Evolutionary conservation across 352 stramenopile genomes (phyloP).

Genomic region (Pythium pyrilobum): DNA sequence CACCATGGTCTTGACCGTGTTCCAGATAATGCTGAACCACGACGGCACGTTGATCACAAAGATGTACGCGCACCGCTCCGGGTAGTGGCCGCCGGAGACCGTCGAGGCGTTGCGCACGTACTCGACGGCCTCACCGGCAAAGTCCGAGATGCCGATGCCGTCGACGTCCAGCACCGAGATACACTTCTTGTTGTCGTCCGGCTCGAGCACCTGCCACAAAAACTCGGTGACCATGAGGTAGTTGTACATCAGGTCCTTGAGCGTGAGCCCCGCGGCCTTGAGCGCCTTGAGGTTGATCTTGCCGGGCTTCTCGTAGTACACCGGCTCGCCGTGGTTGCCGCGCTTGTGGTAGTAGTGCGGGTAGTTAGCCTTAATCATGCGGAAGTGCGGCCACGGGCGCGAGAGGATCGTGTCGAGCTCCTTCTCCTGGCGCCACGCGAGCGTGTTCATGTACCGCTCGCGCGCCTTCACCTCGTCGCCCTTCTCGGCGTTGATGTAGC

Average conservation of each 20-base stretch:
- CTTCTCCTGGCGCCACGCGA: conserved; percentile 76
- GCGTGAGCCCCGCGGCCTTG: conserved; percentile 60
- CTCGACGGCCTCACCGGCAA: conserved; percentile 82
- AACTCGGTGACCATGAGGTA: conserved; percentile 86
- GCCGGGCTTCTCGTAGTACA: conserved; percentile 86
- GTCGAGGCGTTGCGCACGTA: conserved; percentile 71
- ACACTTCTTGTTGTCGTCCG: conserved; percentile 81
- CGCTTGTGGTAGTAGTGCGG: conserved; percentile 89
- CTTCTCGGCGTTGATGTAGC: conserved; percentile 77
- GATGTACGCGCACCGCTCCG: conserved; percentile 90
- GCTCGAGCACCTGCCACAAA: conserved; percentile 78
- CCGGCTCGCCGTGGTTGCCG: conserved; percentile 67
- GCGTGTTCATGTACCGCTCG: conserved; percentile 65
- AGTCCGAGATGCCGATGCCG: conserved; percentile 79
- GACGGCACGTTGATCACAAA: conserved; percentile 93
- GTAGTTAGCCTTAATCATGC: conserved; percentile 90
- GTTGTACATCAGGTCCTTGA: conserved; percentile 83
- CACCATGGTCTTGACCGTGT: conserved; percentile 89
- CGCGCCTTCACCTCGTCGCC: conserved; percentile 59
- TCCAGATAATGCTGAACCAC: conserved; percentile 93
- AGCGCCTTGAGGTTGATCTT: conserved; percentile 87
- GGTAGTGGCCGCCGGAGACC: conserved; percentile 90
- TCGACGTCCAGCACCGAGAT: conserved; percentile 84
- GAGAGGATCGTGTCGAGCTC: conserved; percentile 76
- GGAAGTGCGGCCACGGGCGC: conserved; percentile 59